phyloP scores from a whole-genome alignment of 2,329 filamentous ascomycete genomes.

The Alternaria dauci region DNA sequence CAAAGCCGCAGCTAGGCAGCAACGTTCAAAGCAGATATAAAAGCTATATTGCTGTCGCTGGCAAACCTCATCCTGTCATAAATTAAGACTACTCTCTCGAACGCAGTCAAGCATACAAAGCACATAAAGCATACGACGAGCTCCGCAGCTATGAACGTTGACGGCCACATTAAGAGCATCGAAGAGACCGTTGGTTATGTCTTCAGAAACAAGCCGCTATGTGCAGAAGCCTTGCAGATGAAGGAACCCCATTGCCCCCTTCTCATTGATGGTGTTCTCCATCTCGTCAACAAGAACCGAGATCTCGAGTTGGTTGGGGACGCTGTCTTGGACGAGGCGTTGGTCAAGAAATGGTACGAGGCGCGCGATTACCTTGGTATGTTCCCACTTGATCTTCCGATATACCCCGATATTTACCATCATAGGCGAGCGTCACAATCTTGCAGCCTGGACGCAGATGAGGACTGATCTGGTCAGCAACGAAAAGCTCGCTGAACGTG shows the following conservation, averaged over 20 bases:
- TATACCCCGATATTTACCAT: background rate
- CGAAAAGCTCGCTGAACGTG: background rate
- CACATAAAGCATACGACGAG: background rate
- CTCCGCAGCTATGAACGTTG: background rate
- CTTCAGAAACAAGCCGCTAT: background rate
- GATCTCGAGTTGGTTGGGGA: background rate
- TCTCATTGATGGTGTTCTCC: background rate
- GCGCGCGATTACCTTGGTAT: background rate
- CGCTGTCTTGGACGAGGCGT: background rate
- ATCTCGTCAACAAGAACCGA: constrained; percentile 1
- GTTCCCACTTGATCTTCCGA: too few species aligned
- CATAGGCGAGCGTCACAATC: background rate
- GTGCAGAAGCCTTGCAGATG: constrained; percentile 7
- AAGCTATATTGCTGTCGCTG: background rate
- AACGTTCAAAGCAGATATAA: background rate
- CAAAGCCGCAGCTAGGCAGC: background rate
- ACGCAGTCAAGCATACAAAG: background rate
- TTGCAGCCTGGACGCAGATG: background rate
- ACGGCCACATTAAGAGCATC: background rate
- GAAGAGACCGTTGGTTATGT: background rate
- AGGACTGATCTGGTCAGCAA: background rate
- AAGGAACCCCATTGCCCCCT: background rate
- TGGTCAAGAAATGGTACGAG: background rate
- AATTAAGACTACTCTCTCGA: background rate
- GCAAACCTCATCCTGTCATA: too few species aligned